These are phyloP conservation scores for Escovopsis sp. DNA, from an alignment of 2,329 filamentous ascomycete genomes.

Conservation along the genomic window DNA sequence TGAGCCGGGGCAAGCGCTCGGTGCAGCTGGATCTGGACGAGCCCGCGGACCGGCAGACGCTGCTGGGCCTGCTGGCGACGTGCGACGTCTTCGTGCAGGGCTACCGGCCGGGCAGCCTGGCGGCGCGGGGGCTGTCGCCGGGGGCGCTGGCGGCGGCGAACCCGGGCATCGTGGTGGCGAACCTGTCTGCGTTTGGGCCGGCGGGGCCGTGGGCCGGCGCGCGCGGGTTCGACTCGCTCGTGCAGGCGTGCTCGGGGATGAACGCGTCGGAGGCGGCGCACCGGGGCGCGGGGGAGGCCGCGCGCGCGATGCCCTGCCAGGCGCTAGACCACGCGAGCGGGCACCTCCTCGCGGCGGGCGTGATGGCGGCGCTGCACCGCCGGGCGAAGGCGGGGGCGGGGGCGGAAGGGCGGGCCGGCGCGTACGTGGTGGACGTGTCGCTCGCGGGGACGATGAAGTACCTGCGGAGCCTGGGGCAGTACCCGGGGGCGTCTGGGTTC, in stretches of 20 bases:
- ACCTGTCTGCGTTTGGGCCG: conserved; percentile 37
- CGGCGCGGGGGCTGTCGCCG: conserved; percentile 22
- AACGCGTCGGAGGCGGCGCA: conserved; percentile 39
- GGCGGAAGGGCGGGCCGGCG: conserved; percentile 11
- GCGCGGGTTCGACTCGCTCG: conserved; percentile 38
- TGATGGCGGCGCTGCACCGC: conserved; percentile 33
- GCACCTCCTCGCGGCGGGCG: conserved; percentile 38
- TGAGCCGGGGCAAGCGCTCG: conserved; percentile 52
- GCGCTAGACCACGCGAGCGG: conserved; percentile 41
- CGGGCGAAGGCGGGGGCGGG: conserved; percentile 13
- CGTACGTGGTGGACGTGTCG: conserved; percentile 39
- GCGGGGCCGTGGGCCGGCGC: conserved; percentile 25
- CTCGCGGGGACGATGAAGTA: conserved; percentile 42
- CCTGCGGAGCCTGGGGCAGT: conserved; percentile 38
- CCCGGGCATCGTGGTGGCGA: conserved; percentile 33
- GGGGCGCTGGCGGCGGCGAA: conserved; percentile 23
- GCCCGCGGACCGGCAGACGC: conserved; percentile 29
- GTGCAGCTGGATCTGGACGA: conserved; percentile 45
- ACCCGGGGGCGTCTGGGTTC: conserved; percentile 29
- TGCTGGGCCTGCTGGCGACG: conserved; percentile 40
- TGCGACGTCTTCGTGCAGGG: conserved; percentile 51
- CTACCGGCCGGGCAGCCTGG: conserved; percentile 43
- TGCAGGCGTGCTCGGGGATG: conserved; percentile 39
- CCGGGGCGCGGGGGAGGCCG: conserved; percentile 22
- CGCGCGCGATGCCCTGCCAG: conserved; percentile 34